Percentiles rank a stretch among this genome's conserved stretches.
Evolutionary conservation across 352 stramenopile genomes (phyloP).

Genomic region (Phytophthora pluvialis): DNA sequence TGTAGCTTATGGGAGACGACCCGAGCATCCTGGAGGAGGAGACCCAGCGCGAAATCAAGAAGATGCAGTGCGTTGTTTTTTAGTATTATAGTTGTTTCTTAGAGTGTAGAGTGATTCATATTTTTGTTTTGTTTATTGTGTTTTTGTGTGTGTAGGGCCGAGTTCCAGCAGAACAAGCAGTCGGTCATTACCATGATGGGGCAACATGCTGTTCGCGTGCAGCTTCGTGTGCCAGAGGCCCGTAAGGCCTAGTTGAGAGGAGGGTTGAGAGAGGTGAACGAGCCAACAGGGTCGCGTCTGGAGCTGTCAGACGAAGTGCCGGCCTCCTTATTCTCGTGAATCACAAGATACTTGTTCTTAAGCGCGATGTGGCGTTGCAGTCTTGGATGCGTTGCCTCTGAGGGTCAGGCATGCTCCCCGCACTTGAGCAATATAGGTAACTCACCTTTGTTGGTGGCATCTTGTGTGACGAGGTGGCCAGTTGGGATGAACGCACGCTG

Average conservation of each 20-base stretch:
- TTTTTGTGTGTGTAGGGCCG: conserved; percentile 38
- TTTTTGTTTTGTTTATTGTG: conserved; percentile 4
- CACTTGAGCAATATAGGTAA: too few relatives aligned
- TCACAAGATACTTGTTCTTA: conserved; percentile 25
- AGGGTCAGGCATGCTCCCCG: too few relatives aligned
- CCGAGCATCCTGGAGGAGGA: conserved; percentile 80
- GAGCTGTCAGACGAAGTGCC: background rate
- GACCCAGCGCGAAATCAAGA: conserved; percentile 80
- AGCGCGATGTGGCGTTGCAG: too few relatives aligned
- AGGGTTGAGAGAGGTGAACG: background rate
- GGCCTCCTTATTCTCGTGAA: conserved; percentile 23
- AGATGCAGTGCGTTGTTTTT: conserved; percentile 64
- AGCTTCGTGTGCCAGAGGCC: conserved; percentile 70
- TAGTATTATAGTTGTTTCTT: background rate
- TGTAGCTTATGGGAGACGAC: conserved; percentile 81
- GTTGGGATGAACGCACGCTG: background rate
- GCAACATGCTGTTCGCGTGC: conserved; percentile 70
- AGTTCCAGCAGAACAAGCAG: conserved; percentile 77
- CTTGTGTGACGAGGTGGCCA: background rate
- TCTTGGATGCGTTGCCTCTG: too few relatives aligned
- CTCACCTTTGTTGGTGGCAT: too few relatives aligned
- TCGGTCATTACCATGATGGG: conserved; percentile 79
- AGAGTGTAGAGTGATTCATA: background rate
- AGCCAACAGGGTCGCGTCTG: conserved; percentile 3
- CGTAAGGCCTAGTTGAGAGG: conserved; percentile 54